Conservation (phyloP, 805 yeast genomes). For the Candida xyloterini region DNA sequence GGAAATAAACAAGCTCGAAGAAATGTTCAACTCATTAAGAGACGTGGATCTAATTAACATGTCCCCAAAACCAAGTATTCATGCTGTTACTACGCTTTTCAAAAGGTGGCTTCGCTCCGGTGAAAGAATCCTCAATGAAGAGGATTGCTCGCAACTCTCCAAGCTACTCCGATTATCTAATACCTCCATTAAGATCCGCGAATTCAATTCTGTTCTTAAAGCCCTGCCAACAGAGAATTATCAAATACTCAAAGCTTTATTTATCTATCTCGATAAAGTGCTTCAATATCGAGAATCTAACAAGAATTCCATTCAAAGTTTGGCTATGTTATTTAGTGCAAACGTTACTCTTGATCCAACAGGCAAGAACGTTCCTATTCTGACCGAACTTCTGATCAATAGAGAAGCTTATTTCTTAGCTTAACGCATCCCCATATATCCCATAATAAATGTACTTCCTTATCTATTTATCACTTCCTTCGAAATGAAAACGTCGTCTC, state of each 20-base stretch:
- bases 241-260: conserved; percentile 56
- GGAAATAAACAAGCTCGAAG: conserved; percentile 16
- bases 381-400: conserved; percentile 15
- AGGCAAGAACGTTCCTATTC: conserved; percentile 17
- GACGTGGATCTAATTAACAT: conserved; percentile 15
- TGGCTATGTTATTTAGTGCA: conserved; percentile 30
- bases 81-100: conserved; percentile 77
- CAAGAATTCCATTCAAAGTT: conserved; percentile 75
- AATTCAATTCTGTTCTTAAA: conserved; percentile 22
- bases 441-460: conserved; percentile 3
- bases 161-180: conserved; percentile 49
- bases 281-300: conserved; percentile 54
- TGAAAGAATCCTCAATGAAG: conserved; percentile 12
- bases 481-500: conserved; percentile 30
- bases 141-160: conserved; percentile 18
- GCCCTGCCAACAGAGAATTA: conserved; percentile 52
- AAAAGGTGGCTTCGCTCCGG: conserved; percentile 71
- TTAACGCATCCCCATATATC: conserved; percentile 1
- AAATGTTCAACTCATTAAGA: conserved; percentile 13
- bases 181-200: conserved; percentile 37
- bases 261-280: conserved; percentile 60
- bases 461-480: conserved; percentile 15
- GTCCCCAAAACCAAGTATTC: conserved; percentile 51
- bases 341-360: conserved; percentile 19
- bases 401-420: conserved; percentile 12